These are phyloP conservation scores for Wickerhamomyces strasburgensis DNA, from an alignment of 805 yeast species.

Conservation along the genomic window DNA sequence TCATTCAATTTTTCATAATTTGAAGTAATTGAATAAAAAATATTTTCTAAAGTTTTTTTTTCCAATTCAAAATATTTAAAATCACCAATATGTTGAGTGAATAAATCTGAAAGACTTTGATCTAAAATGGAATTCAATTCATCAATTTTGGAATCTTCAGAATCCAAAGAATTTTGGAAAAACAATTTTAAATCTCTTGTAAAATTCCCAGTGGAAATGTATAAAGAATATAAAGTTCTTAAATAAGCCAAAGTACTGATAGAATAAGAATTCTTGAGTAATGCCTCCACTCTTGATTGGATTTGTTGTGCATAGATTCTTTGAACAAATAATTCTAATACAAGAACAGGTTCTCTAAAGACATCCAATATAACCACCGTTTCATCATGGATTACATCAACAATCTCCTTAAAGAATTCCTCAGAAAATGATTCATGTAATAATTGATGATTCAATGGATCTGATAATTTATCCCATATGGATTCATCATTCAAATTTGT, in stretches of 20 bases:
- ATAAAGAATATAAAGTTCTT: slow-evolving; percentile 67
- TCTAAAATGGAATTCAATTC: slow-evolving; percentile 52
- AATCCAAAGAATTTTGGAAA: slow-evolving; percentile 39
- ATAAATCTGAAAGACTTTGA: slow-evolving; percentile 66
- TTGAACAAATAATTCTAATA: slow-evolving; percentile 64
- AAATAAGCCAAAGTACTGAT: slow-evolving; percentile 67
- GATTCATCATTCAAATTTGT: slow-evolving; percentile 33
- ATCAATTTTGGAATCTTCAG: slow-evolving; percentile 31
- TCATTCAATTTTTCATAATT: slow-evolving; percentile 29
- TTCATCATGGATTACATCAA: slow-evolving; percentile 61
- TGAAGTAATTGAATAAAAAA: slow-evolving; percentile 28
- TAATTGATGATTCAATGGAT: slow-evolving; percentile 48
- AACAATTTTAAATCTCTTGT: slow-evolving; percentile 63
- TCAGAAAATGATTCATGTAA: slow-evolving; percentile 50
- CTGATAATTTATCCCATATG: slow-evolving; percentile 55
- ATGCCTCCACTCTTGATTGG: slow-evolving; percentile 48
- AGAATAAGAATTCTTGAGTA: slow-evolving; percentile 59
- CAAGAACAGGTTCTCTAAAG: slow-evolving; percentile 62
- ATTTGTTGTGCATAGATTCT: slow-evolving; percentile 73
- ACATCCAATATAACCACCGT: slow-evolving; percentile 69
- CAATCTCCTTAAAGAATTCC: slow-evolving; percentile 48
- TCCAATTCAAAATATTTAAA: slow-evolving; percentile 68
- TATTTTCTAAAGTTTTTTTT: slow-evolving; percentile 54
- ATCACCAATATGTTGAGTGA: slow-evolving; percentile 62
- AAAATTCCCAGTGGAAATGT: slow-evolving; percentile 51